A percentile compares a stretch with the other conserved stretches of the same genome.
These are phyloP conservation scores for Candida insectalens DNA, from an alignment of 805 yeast genomes.

Conservation along the genomic window DNA sequence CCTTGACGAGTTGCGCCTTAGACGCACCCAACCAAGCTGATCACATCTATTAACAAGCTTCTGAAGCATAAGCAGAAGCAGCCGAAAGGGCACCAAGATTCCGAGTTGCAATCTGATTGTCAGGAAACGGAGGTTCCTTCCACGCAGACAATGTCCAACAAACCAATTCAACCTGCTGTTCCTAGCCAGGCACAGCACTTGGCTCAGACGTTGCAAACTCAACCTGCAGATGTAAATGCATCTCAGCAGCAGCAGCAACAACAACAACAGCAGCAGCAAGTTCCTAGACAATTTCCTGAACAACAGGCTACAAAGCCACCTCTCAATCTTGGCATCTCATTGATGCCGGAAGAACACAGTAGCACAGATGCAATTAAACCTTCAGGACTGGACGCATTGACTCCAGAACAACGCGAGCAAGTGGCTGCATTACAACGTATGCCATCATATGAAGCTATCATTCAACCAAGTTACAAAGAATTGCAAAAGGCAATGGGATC, in stretches of 20 bases:
- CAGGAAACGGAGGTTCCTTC: too few relatives aligned
- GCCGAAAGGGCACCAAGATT: too few relatives aligned
- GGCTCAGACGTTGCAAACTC: too few relatives aligned
- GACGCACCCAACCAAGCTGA: too few relatives aligned
- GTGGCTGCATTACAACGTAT: constrained; percentile 21
- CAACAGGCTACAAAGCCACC: not conserved
- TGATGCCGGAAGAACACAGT: too few relatives aligned
- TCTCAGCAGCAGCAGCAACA: constrained; percentile 3
- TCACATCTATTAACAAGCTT: constrained; percentile 2
- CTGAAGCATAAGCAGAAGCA: constrained; percentile 1
- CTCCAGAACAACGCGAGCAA: constrained; percentile 21
- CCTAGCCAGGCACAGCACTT: too few relatives aligned
- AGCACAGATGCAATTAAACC: constrained; percentile 3
- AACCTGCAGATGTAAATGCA: too few relatives aligned
- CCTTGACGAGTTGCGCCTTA: too few relatives aligned
- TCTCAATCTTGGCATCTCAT: too few relatives aligned
- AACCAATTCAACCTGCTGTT: too few relatives aligned
- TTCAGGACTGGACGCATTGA: constrained; percentile 6
- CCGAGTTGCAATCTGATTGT: too few relatives aligned
- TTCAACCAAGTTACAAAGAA: constrained; percentile 22
- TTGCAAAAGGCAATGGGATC: constrained; percentile 20
- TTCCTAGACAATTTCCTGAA: constrained; percentile 3
- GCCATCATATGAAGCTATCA: constrained; percentile 28
- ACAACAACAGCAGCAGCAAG: constrained; percentile 8
- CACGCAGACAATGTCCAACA: too few relatives aligned